Conservation (phyloP, 306 rosid species). For the Acacia crassicarpa region DNA sequence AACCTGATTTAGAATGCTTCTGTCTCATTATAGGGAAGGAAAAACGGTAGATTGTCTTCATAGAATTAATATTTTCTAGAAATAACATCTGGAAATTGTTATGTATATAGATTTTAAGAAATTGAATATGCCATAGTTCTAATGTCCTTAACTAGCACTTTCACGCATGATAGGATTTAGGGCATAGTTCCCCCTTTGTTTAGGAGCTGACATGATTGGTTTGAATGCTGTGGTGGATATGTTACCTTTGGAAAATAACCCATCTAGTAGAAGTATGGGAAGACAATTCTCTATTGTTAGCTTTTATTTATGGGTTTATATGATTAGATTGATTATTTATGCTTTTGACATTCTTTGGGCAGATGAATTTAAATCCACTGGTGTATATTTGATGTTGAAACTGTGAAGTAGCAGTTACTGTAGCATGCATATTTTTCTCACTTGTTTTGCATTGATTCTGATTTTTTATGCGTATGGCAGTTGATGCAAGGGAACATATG, state of each 20-base stretch:
- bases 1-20: neutral
- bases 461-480: conserved; percentile 37
- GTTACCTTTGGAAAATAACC: neutral
- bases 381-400: conserved; percentile 10
- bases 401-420: neutral
- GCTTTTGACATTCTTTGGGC: neutral
- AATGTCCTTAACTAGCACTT: neutral
- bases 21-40: neutral
- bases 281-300: neutral
- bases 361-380: conserved; percentile 5
- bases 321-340: conserved; percentile 1
- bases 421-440: neutral
- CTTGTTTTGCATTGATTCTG: conserved; percentile 15
- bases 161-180: neutral
- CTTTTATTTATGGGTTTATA: neutral
- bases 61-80: neutral
- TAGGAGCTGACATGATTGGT: neutral
- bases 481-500: conserved; percentile 86
- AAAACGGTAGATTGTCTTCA: neutral
- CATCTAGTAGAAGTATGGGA: neutral
- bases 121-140: neutral
- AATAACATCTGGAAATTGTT: neutral
- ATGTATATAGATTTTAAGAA: neutral
- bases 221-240: neutral
- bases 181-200: neutral